phyloP scores from a whole-genome alignment of 805 yeast genomes.

The Metschnikowia similis region DNA sequence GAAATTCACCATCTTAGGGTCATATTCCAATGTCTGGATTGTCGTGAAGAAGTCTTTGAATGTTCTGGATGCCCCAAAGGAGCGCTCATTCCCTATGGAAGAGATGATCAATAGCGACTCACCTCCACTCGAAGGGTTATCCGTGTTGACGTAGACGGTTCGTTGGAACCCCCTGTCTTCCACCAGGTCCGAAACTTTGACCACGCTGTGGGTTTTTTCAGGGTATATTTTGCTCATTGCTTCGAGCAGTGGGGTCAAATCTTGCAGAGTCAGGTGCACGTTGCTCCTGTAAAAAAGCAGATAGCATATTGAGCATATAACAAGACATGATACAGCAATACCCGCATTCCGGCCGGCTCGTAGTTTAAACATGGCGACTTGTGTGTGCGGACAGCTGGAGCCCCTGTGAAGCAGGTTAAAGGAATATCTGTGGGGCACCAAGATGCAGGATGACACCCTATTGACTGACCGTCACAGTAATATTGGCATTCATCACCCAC shows the following conservation, averaged over 20 bases:
- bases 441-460: too few relatives aligned
- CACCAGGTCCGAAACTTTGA: neutral
- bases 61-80: slow-evolving; percentile 34
- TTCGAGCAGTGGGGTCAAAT: neutral
- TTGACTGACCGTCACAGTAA: too few relatives aligned
- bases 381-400: too few relatives aligned
- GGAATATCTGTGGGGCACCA: too few relatives aligned
- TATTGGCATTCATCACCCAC: too few relatives aligned
- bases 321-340: neutral
- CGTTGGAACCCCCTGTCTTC: slow-evolving; percentile 1
- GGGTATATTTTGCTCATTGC: neutral
- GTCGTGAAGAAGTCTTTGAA: slow-evolving; percentile 32
- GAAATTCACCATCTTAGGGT: slow-evolving; percentile 16
- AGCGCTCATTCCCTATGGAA: slow-evolving; percentile 23
- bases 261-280: neutral
- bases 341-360: neutral
- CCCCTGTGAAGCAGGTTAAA: too few relatives aligned
- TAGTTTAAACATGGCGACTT: neutral
- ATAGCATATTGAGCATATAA: neutral
- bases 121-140: neutral
- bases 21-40: slow-evolving; percentile 23
- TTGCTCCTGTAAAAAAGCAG: neutral
- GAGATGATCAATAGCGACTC: slow-evolving; percentile 18
- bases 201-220: neutral
- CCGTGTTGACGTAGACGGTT: slow-evolving; percentile 1